Percentiles rank a stretch among this genome's conserved stretches.
phyloP scores from a whole-genome alignment of 1,139 yeast genomes.

The Hansenula sp. region DNA sequence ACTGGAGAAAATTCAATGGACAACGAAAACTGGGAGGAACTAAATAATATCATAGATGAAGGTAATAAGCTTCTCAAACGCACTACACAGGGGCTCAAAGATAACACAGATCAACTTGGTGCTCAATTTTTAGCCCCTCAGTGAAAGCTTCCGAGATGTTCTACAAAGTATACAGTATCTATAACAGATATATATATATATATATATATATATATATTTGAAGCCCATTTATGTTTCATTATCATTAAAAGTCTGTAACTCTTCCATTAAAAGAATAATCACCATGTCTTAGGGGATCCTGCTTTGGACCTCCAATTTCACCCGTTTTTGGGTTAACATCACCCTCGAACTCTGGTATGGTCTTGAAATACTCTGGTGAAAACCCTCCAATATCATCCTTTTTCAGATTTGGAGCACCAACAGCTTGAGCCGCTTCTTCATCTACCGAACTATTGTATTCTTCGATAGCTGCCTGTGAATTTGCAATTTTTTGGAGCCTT shows the following conservation, averaged over 20 bases:
- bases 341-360: slow-evolving; percentile 95
- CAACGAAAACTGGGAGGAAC: slow-evolving; percentile 13
- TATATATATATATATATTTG: too few relatives aligned
- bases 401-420: slow-evolving; percentile 35
- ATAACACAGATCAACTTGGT: slow-evolving; percentile 9
- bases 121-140: neutral
- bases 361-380: slow-evolving; percentile 67
- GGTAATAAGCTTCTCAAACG: slow-evolving; percentile 12
- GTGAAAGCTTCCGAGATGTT: too few relatives aligned
- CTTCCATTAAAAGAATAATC: slow-evolving; percentile 96
- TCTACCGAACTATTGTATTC: slow-evolving; percentile 57
- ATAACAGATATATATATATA: too few relatives aligned
- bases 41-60: slow-evolving; percentile 11
- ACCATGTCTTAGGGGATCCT: slow-evolving; percentile 88
- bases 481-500: slow-evolving; percentile 73
- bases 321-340: slow-evolving; percentile 91
- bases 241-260: slow-evolving; percentile 86
- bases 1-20: neutral
- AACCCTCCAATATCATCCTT: slow-evolving; percentile 59
- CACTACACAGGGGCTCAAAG: slow-evolving; percentile 10
- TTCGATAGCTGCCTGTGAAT: slow-evolving; percentile 74
- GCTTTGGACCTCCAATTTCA: slow-evolving; percentile 97
- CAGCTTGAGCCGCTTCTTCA: slow-evolving; percentile 30
- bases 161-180: too few relatives aligned
- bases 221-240: too few relatives aligned